Percentiles rank a stretch among this genome's conserved stretches.
Evolutionary conservation across 2,329 filamentous ascomycete species (phyloP).

Genomic region (Alternaria sp.): DNA sequence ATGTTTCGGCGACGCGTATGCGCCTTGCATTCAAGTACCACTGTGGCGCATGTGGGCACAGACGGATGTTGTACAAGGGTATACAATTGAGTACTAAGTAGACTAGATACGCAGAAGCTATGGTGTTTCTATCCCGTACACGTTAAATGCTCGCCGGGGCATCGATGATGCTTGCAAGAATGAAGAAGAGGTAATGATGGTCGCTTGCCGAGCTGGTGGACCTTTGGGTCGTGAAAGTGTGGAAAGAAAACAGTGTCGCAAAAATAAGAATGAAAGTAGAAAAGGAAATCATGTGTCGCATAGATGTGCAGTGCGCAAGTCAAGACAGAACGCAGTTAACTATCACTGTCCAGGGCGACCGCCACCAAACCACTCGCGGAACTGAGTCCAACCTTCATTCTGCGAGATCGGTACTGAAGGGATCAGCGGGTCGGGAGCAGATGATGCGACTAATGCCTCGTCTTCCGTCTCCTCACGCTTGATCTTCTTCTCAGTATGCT

Average conservation of each 20-base stretch:
- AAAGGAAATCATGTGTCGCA: background rate
- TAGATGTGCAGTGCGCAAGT: background rate
- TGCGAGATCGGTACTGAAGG: background rate
- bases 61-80: background rate
- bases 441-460: fast-evolving
- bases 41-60: background rate
- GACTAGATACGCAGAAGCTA: background rate
- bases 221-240: too few species aligned
- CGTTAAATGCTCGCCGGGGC: background rate
- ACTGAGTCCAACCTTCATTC: background rate
- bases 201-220: background rate
- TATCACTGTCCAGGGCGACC: background rate
- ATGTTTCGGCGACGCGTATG: constrained; percentile 4
- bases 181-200: background rate
- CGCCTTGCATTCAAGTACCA: background rate
- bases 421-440: background rate
- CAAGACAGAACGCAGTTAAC: background rate
- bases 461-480: background rate
- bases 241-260: background rate
- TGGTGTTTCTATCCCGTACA: background rate
- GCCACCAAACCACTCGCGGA: background rate
- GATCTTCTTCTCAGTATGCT: background rate
- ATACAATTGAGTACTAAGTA: background rate
- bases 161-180: background rate
- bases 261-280: background rate